Base-by-base conservation (phyloP, 139 green algal genomes). In the Tetradesmus obliquus region DNA sequence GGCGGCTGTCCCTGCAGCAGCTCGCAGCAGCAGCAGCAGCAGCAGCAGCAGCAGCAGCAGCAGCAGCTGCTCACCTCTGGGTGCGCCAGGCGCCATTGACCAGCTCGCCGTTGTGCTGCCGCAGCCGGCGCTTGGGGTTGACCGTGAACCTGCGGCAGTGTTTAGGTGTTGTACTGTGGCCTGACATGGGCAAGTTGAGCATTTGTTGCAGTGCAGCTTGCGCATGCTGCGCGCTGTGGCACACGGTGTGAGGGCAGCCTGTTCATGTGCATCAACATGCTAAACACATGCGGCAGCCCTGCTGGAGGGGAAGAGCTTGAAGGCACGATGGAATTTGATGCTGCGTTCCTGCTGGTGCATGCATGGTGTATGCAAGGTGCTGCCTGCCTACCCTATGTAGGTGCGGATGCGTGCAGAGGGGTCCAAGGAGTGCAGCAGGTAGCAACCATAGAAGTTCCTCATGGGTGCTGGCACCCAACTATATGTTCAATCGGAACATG, bases 81-180 rank as follows among this genome's bases (percentile, higher is more conserved):
- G 97, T 99, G 12, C 93, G 95, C 87, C 83, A 94, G 7, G 98
- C 98, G 0, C 97, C 98, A 20, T 90, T 92, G 2, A 24, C 91
- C 12, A 99, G 95, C 82, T 98, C 93, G 1, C 98, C 98, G 92
- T 99, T 99, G 96, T 99, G 98, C 93, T 99, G 98, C 6, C 97
- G 91, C 9, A 99, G 95, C 55, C 98, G 94, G 1, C 97, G 92
- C 8, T 82, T 84, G 2, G 98, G 98, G 89, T 99, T 99, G 55
- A 98, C 96, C 1, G 98, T 99, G 93, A 98, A 99, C 60, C 97
- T 98, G 94, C 60, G 15, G 54, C 15, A 19, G 53, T 2, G n/a
- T 13, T 17, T 7, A 17, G 62, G 32, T 12, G 2, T 2, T 1
- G 9, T 55, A 45, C n/a, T n/a, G n/a, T n/a, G n/a, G n/a, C n/a